Conservation (phyloP, 1,139 yeast species). For the Candida frijolesensis region DNA sequence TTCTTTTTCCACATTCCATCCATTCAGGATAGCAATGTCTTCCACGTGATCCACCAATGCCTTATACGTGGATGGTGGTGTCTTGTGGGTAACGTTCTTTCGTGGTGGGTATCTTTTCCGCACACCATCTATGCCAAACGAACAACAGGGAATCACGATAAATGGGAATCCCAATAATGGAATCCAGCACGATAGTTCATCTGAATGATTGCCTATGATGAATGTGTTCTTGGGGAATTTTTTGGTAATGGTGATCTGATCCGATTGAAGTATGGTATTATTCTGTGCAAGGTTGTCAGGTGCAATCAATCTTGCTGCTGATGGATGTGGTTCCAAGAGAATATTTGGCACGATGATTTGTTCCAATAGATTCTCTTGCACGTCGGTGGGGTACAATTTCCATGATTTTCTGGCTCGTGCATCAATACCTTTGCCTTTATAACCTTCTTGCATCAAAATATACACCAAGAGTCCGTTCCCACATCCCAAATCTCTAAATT, state of each 20-base stretch:
- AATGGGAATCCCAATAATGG: conserved; percentile 87
- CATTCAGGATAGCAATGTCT: conserved; percentile 62
- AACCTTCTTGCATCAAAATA: conserved; percentile 78
- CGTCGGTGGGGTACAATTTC: conserved; percentile 66
- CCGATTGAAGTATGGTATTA: conserved; percentile 51
- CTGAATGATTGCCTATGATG: conserved; percentile 92
- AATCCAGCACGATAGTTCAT: conserved; percentile 94
- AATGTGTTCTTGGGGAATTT: conserved; percentile 73
- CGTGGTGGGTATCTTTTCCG: conserved; percentile 62
- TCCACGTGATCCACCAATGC: conserved; percentile 85
- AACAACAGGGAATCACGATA: conserved; percentile 93
- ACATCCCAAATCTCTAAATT: conserved; percentile 90
- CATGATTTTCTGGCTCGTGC: conserved; percentile 91
- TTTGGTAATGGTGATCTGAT: conserved; percentile 63
- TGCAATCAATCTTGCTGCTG: conserved; percentile 46
- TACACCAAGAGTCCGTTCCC: conserved; percentile 90
- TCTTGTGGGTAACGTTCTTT: conserved; percentile 14
- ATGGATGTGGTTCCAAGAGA: conserved; percentile 68
- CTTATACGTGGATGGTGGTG: conserved; percentile 65
- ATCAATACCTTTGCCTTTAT: conserved; percentile 81
- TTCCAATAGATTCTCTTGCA: conserved; percentile 61
- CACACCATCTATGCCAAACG: conserved; percentile 81
- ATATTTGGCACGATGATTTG: conserved; percentile 80
- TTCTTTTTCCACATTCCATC: conserved; percentile 86
- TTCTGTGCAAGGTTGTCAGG: conserved; percentile 60